Conservation (phyloP, 2,329 filamentous ascomycete genomes). For the Endothia cerciana region DNA sequence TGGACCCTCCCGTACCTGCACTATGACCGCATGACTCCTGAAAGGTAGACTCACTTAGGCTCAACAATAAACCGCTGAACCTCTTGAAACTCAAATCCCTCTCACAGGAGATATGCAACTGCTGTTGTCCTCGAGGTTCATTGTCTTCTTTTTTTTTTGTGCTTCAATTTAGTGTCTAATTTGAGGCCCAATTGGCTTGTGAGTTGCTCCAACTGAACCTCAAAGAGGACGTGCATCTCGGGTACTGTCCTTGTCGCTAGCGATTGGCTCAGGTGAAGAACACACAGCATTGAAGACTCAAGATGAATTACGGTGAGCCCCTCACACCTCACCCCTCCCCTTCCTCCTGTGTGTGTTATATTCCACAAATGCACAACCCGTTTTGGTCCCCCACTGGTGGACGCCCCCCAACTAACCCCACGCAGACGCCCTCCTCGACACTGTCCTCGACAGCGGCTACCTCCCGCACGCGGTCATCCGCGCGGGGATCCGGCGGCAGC, state of each 20-base stretch:
- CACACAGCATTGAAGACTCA: constrained; percentile 4
- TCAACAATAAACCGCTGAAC: not conserved
- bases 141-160: not conserved
- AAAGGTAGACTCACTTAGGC: not conserved
- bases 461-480: constrained; percentile 67
- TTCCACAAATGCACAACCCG: not conserved
- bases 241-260: not conserved
- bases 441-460: constrained; percentile 67
- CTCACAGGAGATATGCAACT: too few relatives aligned
- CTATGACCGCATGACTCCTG: constrained; percentile 27
- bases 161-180: not conserved
- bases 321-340: not conserved
- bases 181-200: not conserved
- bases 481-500: constrained; percentile 67
- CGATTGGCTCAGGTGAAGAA: not conserved
- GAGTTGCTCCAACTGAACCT: not conserved
- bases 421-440: constrained; percentile 42
- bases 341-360: not conserved
- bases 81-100: not conserved
- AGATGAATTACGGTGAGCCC: constrained; percentile 30
- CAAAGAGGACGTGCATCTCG: not conserved
- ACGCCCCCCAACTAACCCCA: not conserved
- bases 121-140: not conserved
- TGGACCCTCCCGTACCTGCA: constrained; percentile 18
- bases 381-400: too few relatives aligned